phyloP scores from a whole-genome alignment of 257 asterid genomes.

The Solanum peruvianum region DNA sequence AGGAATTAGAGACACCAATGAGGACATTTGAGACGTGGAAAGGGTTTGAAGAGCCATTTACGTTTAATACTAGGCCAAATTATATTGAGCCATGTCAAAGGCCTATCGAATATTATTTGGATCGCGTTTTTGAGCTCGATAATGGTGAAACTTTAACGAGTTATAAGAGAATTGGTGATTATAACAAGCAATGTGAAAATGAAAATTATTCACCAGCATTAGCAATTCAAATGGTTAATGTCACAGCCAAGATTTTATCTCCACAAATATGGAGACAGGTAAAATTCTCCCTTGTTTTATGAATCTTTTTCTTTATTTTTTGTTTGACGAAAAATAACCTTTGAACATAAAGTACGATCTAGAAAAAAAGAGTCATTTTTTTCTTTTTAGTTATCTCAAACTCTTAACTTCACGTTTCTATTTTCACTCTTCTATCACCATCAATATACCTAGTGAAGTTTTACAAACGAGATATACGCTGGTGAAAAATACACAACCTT shows the following conservation, averaged over 20 bases:
- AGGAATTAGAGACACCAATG: conserved; percentile 47
- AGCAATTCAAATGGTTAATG: conserved; percentile 28
- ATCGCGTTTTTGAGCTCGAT: conserved; percentile 13
- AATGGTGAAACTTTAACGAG: conserved; percentile 21
- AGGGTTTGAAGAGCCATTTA: conserved; percentile 46
- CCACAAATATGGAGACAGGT: conserved; percentile 57
- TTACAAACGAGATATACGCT: not conserved
- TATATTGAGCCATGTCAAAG: conserved; percentile 40
- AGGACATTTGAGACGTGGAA: conserved; percentile 70
- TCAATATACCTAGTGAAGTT: not conserved
- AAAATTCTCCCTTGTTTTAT: not conserved
- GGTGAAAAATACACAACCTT: not conserved
- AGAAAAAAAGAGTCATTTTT: not conserved
- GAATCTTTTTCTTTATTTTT: not conserved
- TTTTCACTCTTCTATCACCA: not conserved
- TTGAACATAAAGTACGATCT: not conserved
- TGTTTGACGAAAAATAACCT: not conserved
- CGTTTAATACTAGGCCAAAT: conserved; percentile 42
- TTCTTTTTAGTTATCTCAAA: not conserved
- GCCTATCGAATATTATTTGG: conserved; percentile 35
- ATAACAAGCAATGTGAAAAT: conserved; percentile 12
- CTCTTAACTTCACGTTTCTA: not conserved
- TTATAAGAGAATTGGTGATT: conserved; percentile 20
- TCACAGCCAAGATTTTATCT: conserved; percentile 31
- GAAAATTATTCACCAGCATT: conserved; percentile 21